Conservation (phyloP, 2,329 filamentous ascomycete species). For the Diplodia scrobiculata region DNA sequence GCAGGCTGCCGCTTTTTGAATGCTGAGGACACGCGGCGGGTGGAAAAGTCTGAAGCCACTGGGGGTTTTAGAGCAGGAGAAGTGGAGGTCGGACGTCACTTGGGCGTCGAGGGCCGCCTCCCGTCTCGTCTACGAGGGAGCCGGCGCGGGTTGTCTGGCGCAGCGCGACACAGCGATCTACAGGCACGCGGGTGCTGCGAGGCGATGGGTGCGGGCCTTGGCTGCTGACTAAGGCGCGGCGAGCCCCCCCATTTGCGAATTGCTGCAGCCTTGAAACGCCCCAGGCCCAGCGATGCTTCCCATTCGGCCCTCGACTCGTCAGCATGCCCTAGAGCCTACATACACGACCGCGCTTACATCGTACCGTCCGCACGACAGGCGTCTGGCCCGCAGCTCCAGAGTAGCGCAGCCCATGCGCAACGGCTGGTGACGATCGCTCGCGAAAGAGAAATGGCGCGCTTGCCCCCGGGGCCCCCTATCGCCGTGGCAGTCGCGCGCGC, state of each 20-base stretch:
- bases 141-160: slow-evolving; percentile 13
- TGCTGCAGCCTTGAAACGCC: slow-evolving; percentile 4
- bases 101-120: slow-evolving; percentile 7
- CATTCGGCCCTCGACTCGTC: slow-evolving; percentile 11
- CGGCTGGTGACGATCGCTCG: slow-evolving; percentile 11
- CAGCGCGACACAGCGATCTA: slow-evolving; percentile 14
- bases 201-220: slow-evolving; percentile 8
- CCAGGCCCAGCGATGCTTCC: slow-evolving; percentile 7
- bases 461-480: not conserved
- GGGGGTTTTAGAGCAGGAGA: not conserved
- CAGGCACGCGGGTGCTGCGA: slow-evolving; percentile 13
- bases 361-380: not conserved
- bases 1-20: slow-evolving; percentile 10
- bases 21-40: not conserved
- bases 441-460: slow-evolving; percentile 3
- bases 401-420: slow-evolving; percentile 15
- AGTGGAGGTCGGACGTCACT: slow-evolving; percentile 14
- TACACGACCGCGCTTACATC: not conserved
- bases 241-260: slow-evolving; percentile 4
- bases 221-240: slow-evolving; percentile 5
- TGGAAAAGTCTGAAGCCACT: slow-evolving; percentile 15
- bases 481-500: slow-evolving; percentile 2
- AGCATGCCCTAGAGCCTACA: not conserved
- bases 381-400: not conserved
- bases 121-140: slow-evolving; percentile 5